These are phyloP conservation scores for Jackrogersella minutella DNA, from an alignment of 495 filamentous ascomycete genomes.

Conservation along the genomic window DNA sequence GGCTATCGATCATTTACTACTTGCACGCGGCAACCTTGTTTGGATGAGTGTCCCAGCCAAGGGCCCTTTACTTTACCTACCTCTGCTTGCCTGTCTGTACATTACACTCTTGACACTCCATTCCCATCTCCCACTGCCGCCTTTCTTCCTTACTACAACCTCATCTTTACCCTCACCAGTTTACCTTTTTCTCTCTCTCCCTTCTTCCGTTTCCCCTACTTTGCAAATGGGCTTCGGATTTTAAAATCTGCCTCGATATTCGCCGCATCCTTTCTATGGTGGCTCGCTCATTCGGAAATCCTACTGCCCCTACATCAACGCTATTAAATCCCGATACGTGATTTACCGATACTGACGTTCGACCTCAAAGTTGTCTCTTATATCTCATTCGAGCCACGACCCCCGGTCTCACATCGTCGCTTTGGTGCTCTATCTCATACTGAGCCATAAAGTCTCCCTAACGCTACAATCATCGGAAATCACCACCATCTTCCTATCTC, in stretches of 20 bases:
- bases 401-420: constrained; percentile 1
- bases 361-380: constrained; percentile 13
- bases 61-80: background rate
- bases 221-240: background rate
- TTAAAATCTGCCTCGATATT: background rate
- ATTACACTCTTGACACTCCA: constrained; percentile 8
- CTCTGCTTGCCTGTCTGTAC: constrained; percentile 1
- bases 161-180: constrained; percentile 5
- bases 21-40: constrained; percentile 44
- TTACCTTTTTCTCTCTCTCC: constrained; percentile 10
- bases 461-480: background rate
- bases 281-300: background rate
- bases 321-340: constrained; percentile 16
- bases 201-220: background rate
- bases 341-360: constrained; percentile 26
- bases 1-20: constrained; percentile 43
- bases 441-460: background rate
- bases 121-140: constrained; percentile 39
- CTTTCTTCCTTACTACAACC: constrained; percentile 24
- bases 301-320: background rate
- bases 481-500: constrained; percentile 2
- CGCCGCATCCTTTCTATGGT: background rate
- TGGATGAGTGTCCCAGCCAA: constrained; percentile 32
- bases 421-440: constrained; percentile 5
- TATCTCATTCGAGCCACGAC: constrained; percentile 13